Conservation (phyloP, 192 early-diverging fungal species). For the Mortierella claussenii region DNA sequence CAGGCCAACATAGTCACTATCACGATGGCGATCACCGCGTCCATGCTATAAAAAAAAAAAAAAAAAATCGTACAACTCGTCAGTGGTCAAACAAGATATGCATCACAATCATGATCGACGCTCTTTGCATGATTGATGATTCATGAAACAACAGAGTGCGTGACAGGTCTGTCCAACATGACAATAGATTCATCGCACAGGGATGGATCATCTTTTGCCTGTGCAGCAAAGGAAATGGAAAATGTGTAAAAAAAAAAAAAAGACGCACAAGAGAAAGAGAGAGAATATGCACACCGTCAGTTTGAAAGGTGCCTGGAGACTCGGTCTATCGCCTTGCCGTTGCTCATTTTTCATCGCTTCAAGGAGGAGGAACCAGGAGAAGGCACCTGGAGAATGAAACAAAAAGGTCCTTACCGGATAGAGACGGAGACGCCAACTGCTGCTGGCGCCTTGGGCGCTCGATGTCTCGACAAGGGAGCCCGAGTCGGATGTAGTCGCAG, state of each 20-base stretch:
- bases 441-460: conserved; percentile 1
- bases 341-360: too few relatives aligned
- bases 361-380: too few relatives aligned
- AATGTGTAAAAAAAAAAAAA: neutral
- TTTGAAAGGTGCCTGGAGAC: conserved; percentile 23
- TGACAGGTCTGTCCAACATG: neutral
- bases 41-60: conserved; percentile 30
- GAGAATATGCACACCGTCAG: conserved; percentile 34
- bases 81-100: too few relatives aligned
- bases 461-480: too few relatives aligned
- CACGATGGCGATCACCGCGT: conserved; percentile 48
- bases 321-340: conserved; percentile 17
- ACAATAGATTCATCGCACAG: neutral
- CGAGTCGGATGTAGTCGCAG: neutral
- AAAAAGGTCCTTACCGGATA: conserved; percentile 41
- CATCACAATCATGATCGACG: too few relatives aligned
- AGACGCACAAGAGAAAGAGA: conserved; percentile 1
- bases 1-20: conserved; percentile 44
- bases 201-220: neutral
- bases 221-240: too few relatives aligned
- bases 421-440: conserved; percentile 44
- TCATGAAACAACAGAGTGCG: too few relatives aligned
- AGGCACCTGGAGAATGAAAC: neutral
- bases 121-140: too few relatives aligned
- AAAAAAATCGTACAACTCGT: neutral